Base-by-base conservation (phyloP, 495 filamentous ascomycete species). In the Zalerion maritima region DNA sequence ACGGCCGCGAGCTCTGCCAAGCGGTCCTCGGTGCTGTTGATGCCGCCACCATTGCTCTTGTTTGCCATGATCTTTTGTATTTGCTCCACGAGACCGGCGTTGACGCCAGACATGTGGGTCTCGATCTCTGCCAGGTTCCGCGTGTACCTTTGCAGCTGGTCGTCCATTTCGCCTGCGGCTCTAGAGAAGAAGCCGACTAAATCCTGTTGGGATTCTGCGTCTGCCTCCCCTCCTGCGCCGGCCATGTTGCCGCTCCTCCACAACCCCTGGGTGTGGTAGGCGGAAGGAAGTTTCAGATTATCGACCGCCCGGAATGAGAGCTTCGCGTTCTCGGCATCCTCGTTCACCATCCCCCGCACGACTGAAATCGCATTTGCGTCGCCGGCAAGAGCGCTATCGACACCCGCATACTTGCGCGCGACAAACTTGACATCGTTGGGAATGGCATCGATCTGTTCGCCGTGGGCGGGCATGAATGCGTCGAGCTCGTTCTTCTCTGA, bases 41-140 rank as follows among this genome's bases (percentile, higher is more conserved):
- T 46, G 3, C 49, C 37, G 1, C 60, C 64, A 37, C 67, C 62
- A 7, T 57, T 58, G 33, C 58, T 67, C 37, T 59, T 61, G 27
- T 59, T 64, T 16, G 68, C 63, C 29, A 73, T 59, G 44, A 79
- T 67, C 30, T 75, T 62, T 50, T 78, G 71, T 31, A 80, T 67
- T 47, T 84, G 75, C 33, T 75, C 67, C 36, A 75, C 58, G 25
- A 81, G 62, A 15, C 67, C 70, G 6, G 60, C 56, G 44, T 91
- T 81, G 14, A 93, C 73, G 3, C 75, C 72, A 27, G 76, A 62
- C 26, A 94, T 60, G 47, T 89, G 82, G 38, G 71, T 64, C 52
- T 93, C 84, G 29, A 94, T 83, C 49, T 92, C 83, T 26, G 67
- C 59, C 28, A 93, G 52, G 35, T 78, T 81, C 17, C 58, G 52